phyloP scores from a whole-genome alignment of 1,284 basidiomycete species.

The Retiboletus flavoniger region DNA sequence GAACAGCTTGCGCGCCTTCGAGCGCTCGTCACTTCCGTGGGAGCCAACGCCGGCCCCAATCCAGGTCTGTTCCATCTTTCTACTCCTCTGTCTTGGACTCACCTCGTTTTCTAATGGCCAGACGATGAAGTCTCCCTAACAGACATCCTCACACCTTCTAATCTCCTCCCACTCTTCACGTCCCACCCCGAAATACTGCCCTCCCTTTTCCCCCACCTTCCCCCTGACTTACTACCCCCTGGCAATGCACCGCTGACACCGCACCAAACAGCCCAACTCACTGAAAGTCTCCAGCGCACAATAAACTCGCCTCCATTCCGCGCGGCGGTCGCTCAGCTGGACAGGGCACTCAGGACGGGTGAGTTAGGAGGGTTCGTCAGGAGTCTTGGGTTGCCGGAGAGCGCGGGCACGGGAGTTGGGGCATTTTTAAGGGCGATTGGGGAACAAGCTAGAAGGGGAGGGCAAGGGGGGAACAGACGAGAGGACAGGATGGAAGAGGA shows the following conservation, averaged over 20 bases:
- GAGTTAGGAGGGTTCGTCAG: slow-evolving; percentile 67
- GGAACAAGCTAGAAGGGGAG: slow-evolving; percentile 64
- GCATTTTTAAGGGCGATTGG: slow-evolving; percentile 73
- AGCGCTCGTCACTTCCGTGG: slow-evolving; percentile 41
- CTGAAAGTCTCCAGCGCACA: slow-evolving; percentile 58
- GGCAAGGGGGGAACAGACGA: slow-evolving; percentile 23
- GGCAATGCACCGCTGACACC: slow-evolving; percentile 18
- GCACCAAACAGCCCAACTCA: slow-evolving; percentile 38
- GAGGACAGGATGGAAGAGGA: slow-evolving; percentile 35
- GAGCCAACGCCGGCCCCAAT: slow-evolving; percentile 24
- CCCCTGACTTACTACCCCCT: slow-evolving; percentile 36
- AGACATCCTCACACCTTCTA: slow-evolving; percentile 72
- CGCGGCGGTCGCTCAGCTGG: slow-evolving; percentile 62
- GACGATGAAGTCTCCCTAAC: slow-evolving; percentile 58
- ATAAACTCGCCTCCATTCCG: slow-evolving; percentile 61
- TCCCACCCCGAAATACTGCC: slow-evolving; percentile 64
- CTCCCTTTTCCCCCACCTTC: slow-evolving; percentile 73
- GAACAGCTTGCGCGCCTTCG: slow-evolving; percentile 57
- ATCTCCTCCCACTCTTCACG: slow-evolving; percentile 65
- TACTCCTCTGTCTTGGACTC: background rate
- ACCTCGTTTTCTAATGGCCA: slow-evolving; percentile 1
- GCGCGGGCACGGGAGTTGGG: slow-evolving; percentile 68
- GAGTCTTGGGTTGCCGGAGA: slow-evolving; percentile 73
- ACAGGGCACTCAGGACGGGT: slow-evolving; percentile 75
- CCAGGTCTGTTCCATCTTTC: slow-evolving; percentile 23